Evolutionary conservation across 2,329 filamentous ascomycete genomes (phyloP), one percentile per base, ranked within the genome.

Genomic region (Hymenoscyphus occultus): DNA sequence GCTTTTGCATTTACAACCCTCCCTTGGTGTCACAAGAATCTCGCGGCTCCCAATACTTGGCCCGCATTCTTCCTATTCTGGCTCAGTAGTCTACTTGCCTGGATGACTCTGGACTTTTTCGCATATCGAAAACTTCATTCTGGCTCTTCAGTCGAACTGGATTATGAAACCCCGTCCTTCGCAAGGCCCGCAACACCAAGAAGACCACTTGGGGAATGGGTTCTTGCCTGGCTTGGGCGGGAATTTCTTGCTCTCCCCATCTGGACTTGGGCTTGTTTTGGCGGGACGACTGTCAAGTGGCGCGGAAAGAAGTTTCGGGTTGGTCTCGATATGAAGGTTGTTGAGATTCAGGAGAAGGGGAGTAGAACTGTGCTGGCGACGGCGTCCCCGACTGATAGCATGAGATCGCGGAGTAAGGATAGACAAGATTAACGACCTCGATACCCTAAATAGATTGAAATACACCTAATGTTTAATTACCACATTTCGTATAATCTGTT

Each of bases 231-330:
- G 95, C 71, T 96, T 0, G 92, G 90, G 0, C 83, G 95, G 39
- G 95, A 99, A 78, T 69, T 86, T 0, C 81, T 97, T 9, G 93
- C 95, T 0, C 80, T 97, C 57, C 93, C 93, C 0, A 90, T 99
- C 65, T 99, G 95, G 95, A 80, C 86, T 0, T 93, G 90, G 86
- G 95, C 95, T 0, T 91, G 97, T 22, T 86, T 92, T 71, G 89
- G 94, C n/a, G 95, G 95, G 0, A 87, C 90, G 1, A 94, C 88
- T 0, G 92, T 99, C 0, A 86, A 86, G 61, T 99, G 95, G 96
- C 82, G 95, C 63, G 94, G 93, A 0, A 89, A 88, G 73, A 84
- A 81, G 35, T 98, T 98, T 75, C 86, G 85, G 72, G 93, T 98
- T 1, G 86, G 89, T 1, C 83, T 92, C 71, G 91, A 98, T 75